Evolutionary conservation across 257 asterid species (phyloP).

Genomic region (Primulina huaijiensis): DNA sequence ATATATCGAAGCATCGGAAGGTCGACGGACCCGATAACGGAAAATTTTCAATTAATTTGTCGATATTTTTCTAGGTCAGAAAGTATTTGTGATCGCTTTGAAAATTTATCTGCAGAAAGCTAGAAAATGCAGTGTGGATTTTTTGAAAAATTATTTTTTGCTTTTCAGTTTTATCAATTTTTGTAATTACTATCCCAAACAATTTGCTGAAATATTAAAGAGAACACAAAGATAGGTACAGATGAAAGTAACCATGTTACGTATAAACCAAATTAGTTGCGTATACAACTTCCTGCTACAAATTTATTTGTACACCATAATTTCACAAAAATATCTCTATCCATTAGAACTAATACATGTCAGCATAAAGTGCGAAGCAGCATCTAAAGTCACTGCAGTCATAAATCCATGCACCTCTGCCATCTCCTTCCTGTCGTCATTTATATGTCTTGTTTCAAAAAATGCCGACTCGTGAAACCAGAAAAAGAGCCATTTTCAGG

Average conservation of each 20-base stretch:
- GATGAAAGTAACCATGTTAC: not conserved
- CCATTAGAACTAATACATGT: not conserved
- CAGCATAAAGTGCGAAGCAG: not conserved
- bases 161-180: no score
- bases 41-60: no score
- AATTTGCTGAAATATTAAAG: not conserved
- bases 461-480: not conserved
- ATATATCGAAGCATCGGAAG: no score
- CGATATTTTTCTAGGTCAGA: no score
- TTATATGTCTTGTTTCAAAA: not conserved
- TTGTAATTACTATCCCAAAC: no score
- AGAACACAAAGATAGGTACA: not conserved
- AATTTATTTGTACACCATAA: slow-evolving; percentile 21
- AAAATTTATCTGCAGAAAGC: no score
- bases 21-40: no score
- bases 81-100: no score
- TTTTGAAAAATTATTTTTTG: no score
- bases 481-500: not conserved
- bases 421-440: not conserved
- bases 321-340: slow-evolving; percentile 17
- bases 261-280: slow-evolving; percentile 10
- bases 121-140: no score
- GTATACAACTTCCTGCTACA: slow-evolving; percentile 23
- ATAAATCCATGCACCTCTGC: not conserved
- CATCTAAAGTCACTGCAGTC: slow-evolving; percentile 5